phyloP scores from a whole-genome alignment of 2,329 filamentous ascomycete genomes.

The Apiospora phragmitis region DNA sequence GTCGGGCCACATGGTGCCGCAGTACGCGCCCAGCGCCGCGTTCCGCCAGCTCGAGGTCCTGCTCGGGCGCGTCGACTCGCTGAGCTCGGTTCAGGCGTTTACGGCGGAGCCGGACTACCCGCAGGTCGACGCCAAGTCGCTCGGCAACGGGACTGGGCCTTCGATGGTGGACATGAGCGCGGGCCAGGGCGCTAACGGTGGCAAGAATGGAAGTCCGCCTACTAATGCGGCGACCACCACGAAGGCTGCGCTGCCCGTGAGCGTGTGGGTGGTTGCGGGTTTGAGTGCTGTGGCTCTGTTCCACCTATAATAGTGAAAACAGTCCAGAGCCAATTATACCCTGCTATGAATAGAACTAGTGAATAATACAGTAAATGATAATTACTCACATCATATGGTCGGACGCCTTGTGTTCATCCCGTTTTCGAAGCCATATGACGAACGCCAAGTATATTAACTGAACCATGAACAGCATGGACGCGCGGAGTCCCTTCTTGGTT shows the following conservation, averaged over 20 bases:
- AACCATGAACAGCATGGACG: too few species aligned
- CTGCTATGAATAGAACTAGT: neutral
- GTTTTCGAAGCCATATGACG: too few species aligned
- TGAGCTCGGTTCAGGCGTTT: slow-evolving; percentile 30
- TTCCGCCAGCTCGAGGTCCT: slow-evolving; percentile 76
- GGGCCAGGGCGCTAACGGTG: neutral
- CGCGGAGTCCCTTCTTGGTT: neutral
- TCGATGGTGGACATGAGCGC: slow-evolving; percentile 13
- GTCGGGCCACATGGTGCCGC: slow-evolving; percentile 67
- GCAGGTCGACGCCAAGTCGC: slow-evolving; percentile 23
- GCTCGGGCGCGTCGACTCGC: slow-evolving; percentile 62
- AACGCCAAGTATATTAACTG: too few species aligned
- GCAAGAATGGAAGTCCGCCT: neutral
- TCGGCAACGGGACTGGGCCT: slow-evolving; percentile 32
- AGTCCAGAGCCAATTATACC: neutral
- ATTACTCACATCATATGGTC: neutral
- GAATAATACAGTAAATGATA: neutral
- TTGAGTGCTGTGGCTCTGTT: neutral
- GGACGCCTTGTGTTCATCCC: neutral
- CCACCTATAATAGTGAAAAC: neutral
- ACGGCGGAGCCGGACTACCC: slow-evolving; percentile 25
- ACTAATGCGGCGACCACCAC: neutral
- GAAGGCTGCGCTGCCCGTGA: neutral
- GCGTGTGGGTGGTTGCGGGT: neutral
- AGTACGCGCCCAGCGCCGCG: slow-evolving; percentile 67